phyloP scores from a whole-genome alignment of 2,329 filamentous ascomycete genomes.

The Colletotrichum nymphaeae region DNA sequence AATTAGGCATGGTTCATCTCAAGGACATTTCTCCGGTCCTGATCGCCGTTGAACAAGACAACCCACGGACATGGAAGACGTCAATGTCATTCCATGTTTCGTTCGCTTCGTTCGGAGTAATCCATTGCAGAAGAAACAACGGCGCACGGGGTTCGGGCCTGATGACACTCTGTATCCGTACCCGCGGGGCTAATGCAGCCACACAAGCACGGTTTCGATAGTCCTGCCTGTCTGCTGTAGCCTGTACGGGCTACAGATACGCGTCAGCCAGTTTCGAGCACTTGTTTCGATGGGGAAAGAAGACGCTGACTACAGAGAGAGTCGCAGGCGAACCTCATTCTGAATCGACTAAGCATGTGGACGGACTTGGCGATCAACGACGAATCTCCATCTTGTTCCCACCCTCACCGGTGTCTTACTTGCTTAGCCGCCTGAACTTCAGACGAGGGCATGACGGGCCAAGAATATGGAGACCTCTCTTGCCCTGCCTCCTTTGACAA shows the following conservation, averaged over 20 bases:
- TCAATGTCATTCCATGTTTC: conserved; percentile 6
- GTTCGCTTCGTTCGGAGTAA: not conserved
- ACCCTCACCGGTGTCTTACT: conserved; percentile 5
- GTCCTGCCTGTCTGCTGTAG: conserved; percentile 6
- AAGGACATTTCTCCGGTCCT: not conserved
- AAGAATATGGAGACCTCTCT: not conserved
- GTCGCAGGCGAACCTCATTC: not conserved
- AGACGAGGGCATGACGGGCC: not conserved
- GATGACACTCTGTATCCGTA: not conserved
- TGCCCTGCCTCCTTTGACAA: not conserved
- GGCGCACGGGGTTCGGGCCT: not conserved
- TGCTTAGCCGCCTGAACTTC: conserved; percentile 18
- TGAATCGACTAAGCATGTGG: not conserved
- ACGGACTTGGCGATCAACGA: conserved; percentile 1
- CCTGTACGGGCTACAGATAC: not conserved
- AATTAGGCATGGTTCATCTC: not conserved
- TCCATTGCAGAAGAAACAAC: not conserved
- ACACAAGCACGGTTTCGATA: conserved; percentile 24
- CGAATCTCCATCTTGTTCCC: not conserved
- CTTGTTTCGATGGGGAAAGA: not conserved
- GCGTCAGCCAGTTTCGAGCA: conserved; percentile 12
- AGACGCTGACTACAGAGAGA: not conserved
- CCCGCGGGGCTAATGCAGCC: conserved; percentile 20
- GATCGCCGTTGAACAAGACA: not conserved
- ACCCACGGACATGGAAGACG: conserved; percentile 3